These are phyloP conservation scores for Ceratorhiza oryzae-sativae DNA, from an alignment of 1,284 basidiomycete genomes.

Conservation along the genomic window DNA sequence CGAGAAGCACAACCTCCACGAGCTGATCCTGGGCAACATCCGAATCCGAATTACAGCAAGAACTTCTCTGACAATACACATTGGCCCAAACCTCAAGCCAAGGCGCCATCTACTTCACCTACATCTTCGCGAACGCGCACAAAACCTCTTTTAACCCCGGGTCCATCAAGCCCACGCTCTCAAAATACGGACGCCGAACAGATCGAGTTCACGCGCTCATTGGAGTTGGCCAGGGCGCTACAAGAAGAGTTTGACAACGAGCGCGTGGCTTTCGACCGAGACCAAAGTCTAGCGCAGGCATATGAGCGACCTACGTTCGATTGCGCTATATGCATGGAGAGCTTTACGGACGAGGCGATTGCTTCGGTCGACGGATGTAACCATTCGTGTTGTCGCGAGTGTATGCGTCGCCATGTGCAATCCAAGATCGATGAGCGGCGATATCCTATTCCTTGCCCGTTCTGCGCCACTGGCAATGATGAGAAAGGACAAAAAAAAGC, in stretches of 20 bases:
- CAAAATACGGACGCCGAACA: neutral
- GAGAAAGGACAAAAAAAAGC: neutral
- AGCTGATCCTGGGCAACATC: neutral
- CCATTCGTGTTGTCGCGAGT: slow-evolving; percentile 65
- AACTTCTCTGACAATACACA: neutral
- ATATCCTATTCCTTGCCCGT: slow-evolving; percentile 68
- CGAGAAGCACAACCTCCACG: neutral
- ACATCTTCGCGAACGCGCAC: neutral
- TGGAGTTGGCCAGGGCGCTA: slow-evolving; percentile 50
- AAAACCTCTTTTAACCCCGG: neutral
- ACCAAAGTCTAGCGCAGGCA: neutral
- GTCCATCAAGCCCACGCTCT: neutral
- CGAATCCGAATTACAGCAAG: neutral
- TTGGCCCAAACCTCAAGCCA: neutral
- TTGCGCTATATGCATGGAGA: slow-evolving; percentile 67
- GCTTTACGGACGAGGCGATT: slow-evolving; percentile 56
- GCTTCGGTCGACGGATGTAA: slow-evolving; percentile 57
- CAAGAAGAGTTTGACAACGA: slow-evolving; percentile 60
- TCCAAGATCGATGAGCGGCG: slow-evolving; percentile 61
- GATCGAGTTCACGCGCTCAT: slow-evolving; percentile 35
- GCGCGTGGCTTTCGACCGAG: slow-evolving; percentile 49
- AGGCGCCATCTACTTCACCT: neutral
- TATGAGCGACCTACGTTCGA: slow-evolving; percentile 51
- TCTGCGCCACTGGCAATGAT: slow-evolving; percentile 50
- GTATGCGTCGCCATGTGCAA: slow-evolving; percentile 56